Evolutionary conservation across 441 rosid genomes (phyloP), one percentile per base, ranked within the genome.

Genomic region (Gossypium schwendimanii): DNA sequence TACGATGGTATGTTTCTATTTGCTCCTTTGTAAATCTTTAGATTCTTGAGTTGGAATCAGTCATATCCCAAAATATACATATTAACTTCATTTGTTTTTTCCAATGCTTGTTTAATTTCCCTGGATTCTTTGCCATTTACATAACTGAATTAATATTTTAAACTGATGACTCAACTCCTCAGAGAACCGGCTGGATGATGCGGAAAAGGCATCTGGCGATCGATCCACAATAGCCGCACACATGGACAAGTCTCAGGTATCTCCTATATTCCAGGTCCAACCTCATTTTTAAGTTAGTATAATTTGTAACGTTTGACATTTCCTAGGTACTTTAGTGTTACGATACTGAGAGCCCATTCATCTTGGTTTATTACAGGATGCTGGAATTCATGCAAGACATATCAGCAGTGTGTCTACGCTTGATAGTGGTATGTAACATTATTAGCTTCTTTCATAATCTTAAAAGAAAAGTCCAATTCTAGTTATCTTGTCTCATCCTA

Each of bases 371-470:
- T 77, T 53, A 61, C 80, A 94, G 97, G 95, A 92, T 73, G 84
- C 74, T 54, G 97, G 94, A 72, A 62, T 87, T 82, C 99, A 92
- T 83, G 96, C 97, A 54, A 87, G 99, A 78, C 97, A 95, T 70
- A 69, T 95, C 78, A 95, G 96, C 73, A 91, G 85, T 63, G 92
- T 87, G 62, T 92, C 99, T 15, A 91, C 99, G 0, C 47, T 92
- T 49, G 99, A 92, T 62, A 94, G 98, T 74, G 99, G 99, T 91
- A 82, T 75, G 89, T 58, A 36, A 33, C 39, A 33, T 33, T 47
- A 23, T 20, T 61, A 52, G 18, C 24, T 60, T 60, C 3, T 54
- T 52, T 2, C 6, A 69, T 23, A 61, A 9, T 33, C 39, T 33
- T 33, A 33, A 33, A 33, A 33, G 39, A 6, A 33, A 33, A 6